Conservation (phyloP, 225 moss, liverwort and hornwort species). For the Marchantia paleacea region DNA sequence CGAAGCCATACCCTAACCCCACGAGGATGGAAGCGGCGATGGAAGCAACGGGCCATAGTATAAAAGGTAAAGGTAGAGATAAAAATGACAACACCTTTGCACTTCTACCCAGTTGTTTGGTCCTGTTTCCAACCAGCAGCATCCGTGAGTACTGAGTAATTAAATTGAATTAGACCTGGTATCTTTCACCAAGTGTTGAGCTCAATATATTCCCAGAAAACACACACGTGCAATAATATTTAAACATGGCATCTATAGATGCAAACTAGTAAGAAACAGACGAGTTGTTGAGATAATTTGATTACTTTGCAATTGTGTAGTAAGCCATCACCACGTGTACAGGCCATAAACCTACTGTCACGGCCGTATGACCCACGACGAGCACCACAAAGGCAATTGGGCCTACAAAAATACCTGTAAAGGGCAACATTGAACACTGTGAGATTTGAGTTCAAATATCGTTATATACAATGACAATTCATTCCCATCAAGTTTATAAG, state of each 20-base stretch:
- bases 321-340: slow-evolving; percentile 58
- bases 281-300: background rate
- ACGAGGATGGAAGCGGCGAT: slow-evolving; percentile 55
- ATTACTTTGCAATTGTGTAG: slow-evolving; percentile 61
- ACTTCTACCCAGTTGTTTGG: slow-evolving; percentile 64
- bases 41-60: slow-evolving; percentile 65
- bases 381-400: slow-evolving; percentile 47
- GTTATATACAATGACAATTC: too few relatives aligned
- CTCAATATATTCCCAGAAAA: background rate
- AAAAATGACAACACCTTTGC: slow-evolving; percentile 55
- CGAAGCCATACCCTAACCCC: slow-evolving; percentile 77
- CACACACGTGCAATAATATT: background rate
- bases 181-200: background rate
- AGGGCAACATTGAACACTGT: background rate
- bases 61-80: slow-evolving; percentile 55
- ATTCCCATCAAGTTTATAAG: too few relatives aligned
- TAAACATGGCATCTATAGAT: background rate
- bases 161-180: background rate
- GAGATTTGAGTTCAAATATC: background rate
- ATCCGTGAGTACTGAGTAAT: background rate
- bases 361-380: slow-evolving; percentile 53
- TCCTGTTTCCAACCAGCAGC: slow-evolving; percentile 37
- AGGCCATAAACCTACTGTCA: slow-evolving; percentile 65
- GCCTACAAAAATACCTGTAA: slow-evolving; percentile 58
- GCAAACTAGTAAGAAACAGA: background rate